Evolutionary conservation across 2,329 filamentous ascomycete genomes (phyloP).

Genomic region (Fusarium beomiforme): DNA sequence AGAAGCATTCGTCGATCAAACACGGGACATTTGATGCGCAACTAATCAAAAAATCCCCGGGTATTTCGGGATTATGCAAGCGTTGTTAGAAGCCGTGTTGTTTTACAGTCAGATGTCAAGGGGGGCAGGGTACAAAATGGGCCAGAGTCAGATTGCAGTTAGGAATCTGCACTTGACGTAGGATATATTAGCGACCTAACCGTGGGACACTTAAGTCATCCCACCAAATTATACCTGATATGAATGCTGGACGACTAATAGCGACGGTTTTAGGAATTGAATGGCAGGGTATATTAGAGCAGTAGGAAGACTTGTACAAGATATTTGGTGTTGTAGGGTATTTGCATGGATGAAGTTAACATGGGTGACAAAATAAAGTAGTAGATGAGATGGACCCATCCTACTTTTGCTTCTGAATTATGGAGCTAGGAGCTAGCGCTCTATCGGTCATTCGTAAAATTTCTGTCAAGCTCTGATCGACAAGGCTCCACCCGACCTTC

Average conservation of each 20-base stretch:
- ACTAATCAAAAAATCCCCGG: not conserved
- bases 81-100: no score
- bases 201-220: no score
- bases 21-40: not conserved
- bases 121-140: accelerated
- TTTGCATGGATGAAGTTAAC: not conserved
- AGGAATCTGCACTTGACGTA: no score
- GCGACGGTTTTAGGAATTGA: no score
- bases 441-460: not conserved
- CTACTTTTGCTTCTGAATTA: accelerated
- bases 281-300: no score
- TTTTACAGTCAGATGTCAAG: accelerated
- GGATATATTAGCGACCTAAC: no score
- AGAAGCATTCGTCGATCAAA: not conserved
- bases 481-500: not conserved
- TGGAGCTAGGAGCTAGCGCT: accelerated
- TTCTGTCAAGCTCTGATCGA: accelerated
- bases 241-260: no score
- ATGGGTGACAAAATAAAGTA: not conserved
- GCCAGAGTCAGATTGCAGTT: no score
- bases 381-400: not conserved
- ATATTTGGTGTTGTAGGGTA: not conserved
- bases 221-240: no score
- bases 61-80: not conserved
- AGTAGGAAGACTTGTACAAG: no score